Conservation (phyloP, 1,284 basidiomycete species). For the Phellopilus nigrolimitatus region DNA sequence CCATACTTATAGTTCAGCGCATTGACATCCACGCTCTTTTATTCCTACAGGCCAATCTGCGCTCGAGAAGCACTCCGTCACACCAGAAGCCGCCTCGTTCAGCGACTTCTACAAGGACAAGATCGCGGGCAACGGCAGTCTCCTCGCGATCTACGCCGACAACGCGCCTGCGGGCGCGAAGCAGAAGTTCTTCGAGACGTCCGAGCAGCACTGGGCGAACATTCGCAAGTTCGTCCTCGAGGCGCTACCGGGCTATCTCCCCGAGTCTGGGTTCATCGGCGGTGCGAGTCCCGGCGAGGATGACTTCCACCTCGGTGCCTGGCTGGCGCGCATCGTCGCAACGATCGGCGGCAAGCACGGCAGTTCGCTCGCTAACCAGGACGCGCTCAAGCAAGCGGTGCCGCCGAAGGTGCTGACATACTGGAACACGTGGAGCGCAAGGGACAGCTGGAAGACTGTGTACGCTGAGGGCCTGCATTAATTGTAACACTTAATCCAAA, state of each 20-base stretch:
- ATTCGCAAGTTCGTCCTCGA: slow-evolving; percentile 37
- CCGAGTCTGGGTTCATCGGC: slow-evolving; percentile 43
- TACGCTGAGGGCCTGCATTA: slow-evolving; percentile 46
- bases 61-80: slow-evolving; percentile 38
- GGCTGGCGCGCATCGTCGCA: slow-evolving; percentile 42
- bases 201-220: slow-evolving; percentile 37
- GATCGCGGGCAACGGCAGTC: slow-evolving; percentile 40
- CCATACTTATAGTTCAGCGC: slow-evolving; percentile 23
- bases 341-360: slow-evolving; percentile 22
- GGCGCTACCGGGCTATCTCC: slow-evolving; percentile 38
- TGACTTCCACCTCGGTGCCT: slow-evolving; percentile 50
- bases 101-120: slow-evolving; percentile 51
- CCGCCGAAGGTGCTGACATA: slow-evolving; percentile 39
- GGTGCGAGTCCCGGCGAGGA: slow-evolving; percentile 46
- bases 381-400: slow-evolving; percentile 36
- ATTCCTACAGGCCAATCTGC: slow-evolving; percentile 35
- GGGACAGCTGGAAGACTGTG: slow-evolving; percentile 55
- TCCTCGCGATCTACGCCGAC: slow-evolving; percentile 43
- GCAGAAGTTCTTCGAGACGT: slow-evolving; percentile 37
- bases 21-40: not conserved
- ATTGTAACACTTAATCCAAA: slow-evolving; percentile 10
- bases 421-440: slow-evolving; percentile 46
- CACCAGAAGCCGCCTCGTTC: slow-evolving; percentile 40
- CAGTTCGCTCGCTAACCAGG: slow-evolving; percentile 32
- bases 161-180: slow-evolving; percentile 34